Evolutionary conservation across 163 green algal species (phyloP).

Genomic region (Scenedesmus sp.): DNA sequence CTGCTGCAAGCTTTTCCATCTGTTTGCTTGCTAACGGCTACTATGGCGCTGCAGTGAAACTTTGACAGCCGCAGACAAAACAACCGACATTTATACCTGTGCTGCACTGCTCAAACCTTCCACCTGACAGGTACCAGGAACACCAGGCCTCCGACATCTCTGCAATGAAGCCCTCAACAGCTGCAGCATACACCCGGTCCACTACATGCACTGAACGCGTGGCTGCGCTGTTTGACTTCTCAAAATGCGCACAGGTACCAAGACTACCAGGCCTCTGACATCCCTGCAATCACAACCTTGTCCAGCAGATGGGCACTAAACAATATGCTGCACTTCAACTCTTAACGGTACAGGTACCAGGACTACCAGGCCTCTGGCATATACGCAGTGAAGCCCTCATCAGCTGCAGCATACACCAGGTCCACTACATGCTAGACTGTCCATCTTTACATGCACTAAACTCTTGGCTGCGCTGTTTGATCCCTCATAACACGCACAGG

Average conservation of each 20-base stretch:
- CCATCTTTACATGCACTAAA: too few relatives aligned
- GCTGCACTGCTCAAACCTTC: background rate
- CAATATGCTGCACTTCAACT: background rate
- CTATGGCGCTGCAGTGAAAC: too few relatives aligned
- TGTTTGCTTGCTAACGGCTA: too few relatives aligned
- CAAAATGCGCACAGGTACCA: slow-evolving; percentile 58
- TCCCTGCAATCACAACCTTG: slow-evolving; percentile 62
- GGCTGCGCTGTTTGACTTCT: background rate
- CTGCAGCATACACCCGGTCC: too few relatives aligned
- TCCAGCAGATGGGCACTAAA: background rate
- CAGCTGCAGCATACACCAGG: too few relatives aligned
- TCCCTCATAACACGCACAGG: slow-evolving; percentile 35
- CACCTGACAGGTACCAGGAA: slow-evolving; percentile 65
- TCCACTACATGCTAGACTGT: too few relatives aligned
- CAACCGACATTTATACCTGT: too few relatives aligned
- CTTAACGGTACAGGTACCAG: slow-evolving; percentile 60
- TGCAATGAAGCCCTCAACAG: slow-evolving; percentile 14
- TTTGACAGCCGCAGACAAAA: too few relatives aligned
- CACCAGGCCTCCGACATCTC: slow-evolving; percentile 71
- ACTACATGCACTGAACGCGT: too few relatives aligned
- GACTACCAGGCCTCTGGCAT: slow-evolving; percentile 69
- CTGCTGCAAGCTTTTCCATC: background rate
- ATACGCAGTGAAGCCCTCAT: slow-evolving; percentile 52
- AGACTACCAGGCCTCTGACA: slow-evolving; percentile 55
- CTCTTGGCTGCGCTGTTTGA: background rate